Evolutionary conservation across 345 rosid species (phyloP), one percentile per base, ranked within the genome.

Genomic region (Luvunga scandens): DNA sequence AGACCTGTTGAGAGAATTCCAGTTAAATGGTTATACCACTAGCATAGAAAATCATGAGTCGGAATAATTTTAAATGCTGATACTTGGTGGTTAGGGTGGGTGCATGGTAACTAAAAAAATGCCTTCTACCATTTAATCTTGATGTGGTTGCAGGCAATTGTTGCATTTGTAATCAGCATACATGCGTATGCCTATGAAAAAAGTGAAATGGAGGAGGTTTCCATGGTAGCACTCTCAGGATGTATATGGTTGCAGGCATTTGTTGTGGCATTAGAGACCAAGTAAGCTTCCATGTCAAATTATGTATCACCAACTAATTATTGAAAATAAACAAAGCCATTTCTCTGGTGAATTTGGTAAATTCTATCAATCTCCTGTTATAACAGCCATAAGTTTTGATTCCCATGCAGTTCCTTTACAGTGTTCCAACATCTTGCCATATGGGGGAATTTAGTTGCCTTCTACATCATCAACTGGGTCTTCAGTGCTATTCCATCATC

Each of bases 221-320:
- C 94, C 50, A 89, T 96, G 97, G 98, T 94, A 75, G 99, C 94
- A 57, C 97, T 96, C 75, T 94, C 99, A 18, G 98, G 99, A 79
- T 92, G 94, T 83, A 93, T 96, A 83, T 96, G 99, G 98, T 86
- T 96, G 86, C 99, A 96, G 86, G 99, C 98, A 56, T 94, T 94
- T 75, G 98, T 96, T 76, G 94, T 96, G 77, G 83, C 94, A 71
- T 75, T 92, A 62, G 99, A 96, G 89, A 96, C 99, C 83, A 96
- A 91, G 98, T 92, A 91, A 78, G 92, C 85, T 48, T 78, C 68
- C 36, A 2, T 75, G 45, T 62, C 25, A 45, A 57, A 42, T 28
- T 22, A 14, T 55, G 7, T 60, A 24, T 75, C 31, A 62, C 56
- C 21, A 14, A 12, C 2, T 28, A 78, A 14, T 53, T 66, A 66